Evolutionary conservation across 2,329 filamentous ascomycete genomes (phyloP), one percentile per base, ranked within the genome.

Genomic region (Cladosporium sp.): DNA sequence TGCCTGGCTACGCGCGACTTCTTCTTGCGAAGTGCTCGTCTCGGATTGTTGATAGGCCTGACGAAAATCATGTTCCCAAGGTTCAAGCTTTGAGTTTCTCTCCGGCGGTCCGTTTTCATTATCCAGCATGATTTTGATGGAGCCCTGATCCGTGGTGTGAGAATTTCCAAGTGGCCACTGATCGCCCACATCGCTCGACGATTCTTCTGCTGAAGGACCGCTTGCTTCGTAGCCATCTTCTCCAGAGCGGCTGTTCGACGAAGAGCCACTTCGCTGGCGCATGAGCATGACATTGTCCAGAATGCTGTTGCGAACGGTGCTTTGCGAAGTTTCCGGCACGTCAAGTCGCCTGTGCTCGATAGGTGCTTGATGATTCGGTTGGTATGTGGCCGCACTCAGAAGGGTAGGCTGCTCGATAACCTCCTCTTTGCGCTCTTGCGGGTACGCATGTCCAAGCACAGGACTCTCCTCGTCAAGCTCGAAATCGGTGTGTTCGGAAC

Each of bases 381-480:
- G 39, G 29, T 50, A 43, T 5, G 41, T 43, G 22, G 30, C 30
- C 15, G 47, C 29, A 13, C 39, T 29, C 15, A 50, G 20, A 22
- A 50, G 47, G 22, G n/a, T 17, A 38, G 32, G 29, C 20, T 34
- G 39, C 19, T 17, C 47, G 7, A 37, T 30, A 18, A 19, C 24
- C 2, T 19, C 32, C n/a, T 32, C 34, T 13, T 32, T 24, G 3
- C 12, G 6, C 6, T 48, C 27, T 24, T 41, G 17, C 12, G 22
- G 29, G n/a, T 41, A 27, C 17, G 27, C 38, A 15, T 40, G 47
- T 3, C 47, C 47, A 17, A 50, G 47, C 2, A 82, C 81, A 7
- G 85, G 85, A 22, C 85, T 87, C 59, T 86, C 84, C 58, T 86
- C 84, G 41, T 71, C 67, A 12, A 59, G 61, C 50, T 75, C 72